Evolutionary conservation across 768 basidiomycete genomes (phyloP).

Genomic region (Phanerochaete sordida): DNA sequence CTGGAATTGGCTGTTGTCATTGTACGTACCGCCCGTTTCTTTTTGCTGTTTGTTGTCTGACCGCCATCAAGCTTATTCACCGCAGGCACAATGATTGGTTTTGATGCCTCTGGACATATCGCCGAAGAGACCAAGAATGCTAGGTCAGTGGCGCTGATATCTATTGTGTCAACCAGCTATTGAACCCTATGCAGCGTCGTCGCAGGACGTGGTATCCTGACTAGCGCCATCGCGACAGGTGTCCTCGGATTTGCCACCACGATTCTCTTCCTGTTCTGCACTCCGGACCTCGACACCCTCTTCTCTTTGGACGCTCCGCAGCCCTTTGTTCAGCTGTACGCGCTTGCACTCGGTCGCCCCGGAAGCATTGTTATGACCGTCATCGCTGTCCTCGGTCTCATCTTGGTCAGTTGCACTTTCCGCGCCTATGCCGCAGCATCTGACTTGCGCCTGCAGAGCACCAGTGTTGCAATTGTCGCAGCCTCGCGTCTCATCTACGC

Average conservation of each 20-base stretch:
- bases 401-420: conserved; percentile 51
- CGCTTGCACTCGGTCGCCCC: conserved; percentile 74
- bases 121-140: conserved; percentile 32
- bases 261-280: conserved; percentile 83
- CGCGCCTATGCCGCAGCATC: neutral
- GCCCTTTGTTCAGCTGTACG: conserved; percentile 88
- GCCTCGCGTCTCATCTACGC: conserved; percentile 88
- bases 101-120: conserved; percentile 48
- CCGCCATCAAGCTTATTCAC: conserved; percentile 63
- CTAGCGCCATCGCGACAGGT: conserved; percentile 74
- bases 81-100: conserved; percentile 85
- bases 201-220: conserved; percentile 81
- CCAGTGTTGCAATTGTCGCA: conserved; percentile 84
- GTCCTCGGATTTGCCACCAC: conserved; percentile 74
- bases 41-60: neutral
- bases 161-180: neutral
- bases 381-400: conserved; percentile 79
- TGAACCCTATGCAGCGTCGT: conserved; percentile 47
- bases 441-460: conserved; percentile 49
- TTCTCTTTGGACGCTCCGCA: conserved; percentile 82
- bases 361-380: conserved; percentile 85
- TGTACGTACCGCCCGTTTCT: conserved; percentile 42
- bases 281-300: conserved; percentile 70
- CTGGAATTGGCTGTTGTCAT: conserved; percentile 91
- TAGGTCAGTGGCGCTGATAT: conserved; percentile 14